These are phyloP conservation scores for Pseudocercospora cruenta DNA, from an alignment of 2,329 filamentous ascomycete genomes.

Conservation along the genomic window DNA sequence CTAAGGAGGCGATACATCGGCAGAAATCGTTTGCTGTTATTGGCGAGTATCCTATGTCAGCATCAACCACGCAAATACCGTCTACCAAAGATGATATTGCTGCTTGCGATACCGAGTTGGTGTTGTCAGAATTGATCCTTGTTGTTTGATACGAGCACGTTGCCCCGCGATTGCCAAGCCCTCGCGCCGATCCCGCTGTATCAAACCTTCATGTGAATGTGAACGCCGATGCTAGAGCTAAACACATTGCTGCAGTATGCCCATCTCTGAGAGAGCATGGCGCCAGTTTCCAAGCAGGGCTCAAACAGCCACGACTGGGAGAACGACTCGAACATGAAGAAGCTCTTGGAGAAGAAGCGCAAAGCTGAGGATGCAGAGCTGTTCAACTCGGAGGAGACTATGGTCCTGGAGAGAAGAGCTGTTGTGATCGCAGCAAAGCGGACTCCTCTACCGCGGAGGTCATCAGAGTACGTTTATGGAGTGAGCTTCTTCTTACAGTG, in stretches of 20 bases:
- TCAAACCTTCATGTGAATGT: background rate
- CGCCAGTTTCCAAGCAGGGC: background rate
- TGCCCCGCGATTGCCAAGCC: background rate
- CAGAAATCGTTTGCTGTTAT: background rate
- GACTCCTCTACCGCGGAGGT: background rate
- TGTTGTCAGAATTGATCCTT: too few relatives aligned
- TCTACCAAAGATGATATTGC: too few relatives aligned
- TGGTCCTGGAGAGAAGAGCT: conserved; percentile 16
- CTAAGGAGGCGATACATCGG: background rate
- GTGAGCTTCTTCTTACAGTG: background rate
- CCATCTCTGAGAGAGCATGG: background rate
- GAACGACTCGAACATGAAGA: conserved; percentile 14
- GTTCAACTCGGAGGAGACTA: conserved; percentile 14
- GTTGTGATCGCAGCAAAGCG: conserved; percentile 13
- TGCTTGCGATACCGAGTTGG: too few relatives aligned
- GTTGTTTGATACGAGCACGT: background rate
- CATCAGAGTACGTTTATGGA: conserved; percentile 10
- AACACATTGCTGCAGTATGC: background rate
- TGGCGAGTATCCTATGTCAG: background rate
- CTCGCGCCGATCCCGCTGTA: background rate
- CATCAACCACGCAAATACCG: too few relatives aligned
- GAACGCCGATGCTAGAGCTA: background rate
- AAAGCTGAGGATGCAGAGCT: conserved; percentile 16
- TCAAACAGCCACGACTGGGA: conserved; percentile 9
- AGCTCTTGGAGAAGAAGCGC: conserved; percentile 13